Evolutionary conservation across 2,329 filamentous ascomycete genomes (phyloP).

Genomic region (Parascedosporium putredinis): DNA sequence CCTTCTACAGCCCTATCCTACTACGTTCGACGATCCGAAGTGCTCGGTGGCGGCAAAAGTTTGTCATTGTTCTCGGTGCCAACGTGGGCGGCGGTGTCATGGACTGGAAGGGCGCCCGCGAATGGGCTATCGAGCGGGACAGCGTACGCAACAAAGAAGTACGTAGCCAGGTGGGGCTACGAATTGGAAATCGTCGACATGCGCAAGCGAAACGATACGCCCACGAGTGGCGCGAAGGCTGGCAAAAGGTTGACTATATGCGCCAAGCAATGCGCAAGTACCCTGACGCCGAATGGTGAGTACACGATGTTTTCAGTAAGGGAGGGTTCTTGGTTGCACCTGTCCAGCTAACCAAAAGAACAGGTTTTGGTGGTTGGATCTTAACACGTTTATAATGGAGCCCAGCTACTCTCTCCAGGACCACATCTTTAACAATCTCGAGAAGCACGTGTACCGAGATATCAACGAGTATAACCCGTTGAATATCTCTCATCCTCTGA

Average conservation of each 20-base stretch:
- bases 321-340: too few species aligned
- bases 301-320: slow-evolving; percentile 9
- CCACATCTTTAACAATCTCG: slow-evolving; percentile 79
- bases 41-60: slow-evolving; percentile 81
- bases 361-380: slow-evolving; percentile 98
- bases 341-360: not conserved
- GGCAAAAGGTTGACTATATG: slow-evolving; percentile 97
- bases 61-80: slow-evolving; percentile 84
- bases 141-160: slow-evolving; percentile 93
- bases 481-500: slow-evolving; percentile 79
- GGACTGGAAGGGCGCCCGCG: slow-evolving; percentile 95
- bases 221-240: slow-evolving; percentile 97
- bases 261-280: slow-evolving; percentile 85
- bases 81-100: slow-evolving; percentile 96
- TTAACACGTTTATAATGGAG: slow-evolving; percentile 98
- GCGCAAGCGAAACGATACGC: slow-evolving; percentile 99
- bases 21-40: slow-evolving; percentile 60
- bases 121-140: slow-evolving; percentile 97
- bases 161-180: slow-evolving; percentile 82
- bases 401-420: slow-evolving; percentile 78
- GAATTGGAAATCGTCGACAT: slow-evolving; percentile 95
- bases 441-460: slow-evolving; percentile 72
- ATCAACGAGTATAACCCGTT: slow-evolving; percentile 95
- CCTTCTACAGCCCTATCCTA: slow-evolving; percentile 46
- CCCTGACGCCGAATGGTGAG: slow-evolving; percentile 89